Evolutionary conservation across 2,329 filamentous ascomycete species (phyloP).

Genomic region (Xylariaceae sp.): DNA sequence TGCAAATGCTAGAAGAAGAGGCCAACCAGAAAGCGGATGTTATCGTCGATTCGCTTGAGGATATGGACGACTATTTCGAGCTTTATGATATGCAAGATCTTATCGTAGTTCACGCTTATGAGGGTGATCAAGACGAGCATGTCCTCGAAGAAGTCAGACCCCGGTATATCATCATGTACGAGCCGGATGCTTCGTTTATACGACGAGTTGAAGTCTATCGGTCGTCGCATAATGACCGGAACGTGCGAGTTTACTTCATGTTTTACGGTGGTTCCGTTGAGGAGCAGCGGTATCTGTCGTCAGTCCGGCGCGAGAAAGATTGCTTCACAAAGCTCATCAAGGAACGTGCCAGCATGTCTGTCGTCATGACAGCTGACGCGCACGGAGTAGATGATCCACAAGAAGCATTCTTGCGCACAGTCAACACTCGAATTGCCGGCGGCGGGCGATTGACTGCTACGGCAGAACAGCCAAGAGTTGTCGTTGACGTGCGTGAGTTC

Average conservation of each 20-base stretch:
- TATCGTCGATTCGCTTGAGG: slow-evolving; percentile 69
- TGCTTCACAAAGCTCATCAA: slow-evolving; percentile 92
- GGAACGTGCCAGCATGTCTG: slow-evolving; percentile 86
- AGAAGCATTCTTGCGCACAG: slow-evolving; percentile 85
- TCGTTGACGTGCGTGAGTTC: slow-evolving; percentile 95
- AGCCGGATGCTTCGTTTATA: slow-evolving; percentile 91
- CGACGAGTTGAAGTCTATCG: slow-evolving; percentile 91
- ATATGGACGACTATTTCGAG: slow-evolving; percentile 89
- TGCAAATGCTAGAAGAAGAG: slow-evolving; percentile 75
- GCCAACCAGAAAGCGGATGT: slow-evolving; percentile 71
- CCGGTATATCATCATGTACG: slow-evolving; percentile 97
- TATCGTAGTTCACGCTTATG: slow-evolving; percentile 85
- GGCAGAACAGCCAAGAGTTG: slow-evolving; percentile 78
- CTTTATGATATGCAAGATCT: slow-evolving; percentile 88
- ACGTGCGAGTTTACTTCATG: slow-evolving; percentile 91
- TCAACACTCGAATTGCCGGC: slow-evolving; percentile 95
- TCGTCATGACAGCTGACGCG: slow-evolving; percentile 72
- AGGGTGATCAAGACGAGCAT: slow-evolving; percentile 92
- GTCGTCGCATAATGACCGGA: slow-evolving; percentile 83
- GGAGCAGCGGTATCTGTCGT: slow-evolving; percentile 86
- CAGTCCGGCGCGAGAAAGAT: slow-evolving; percentile 91
- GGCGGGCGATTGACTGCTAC: slow-evolving; percentile 81
- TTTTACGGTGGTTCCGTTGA: slow-evolving; percentile 94
- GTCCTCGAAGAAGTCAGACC: slow-evolving; percentile 92
- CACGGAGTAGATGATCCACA: slow-evolving; percentile 72